phyloP scores from a whole-genome alignment of 257 asterid genomes.

The Avicennia marina region DNA sequence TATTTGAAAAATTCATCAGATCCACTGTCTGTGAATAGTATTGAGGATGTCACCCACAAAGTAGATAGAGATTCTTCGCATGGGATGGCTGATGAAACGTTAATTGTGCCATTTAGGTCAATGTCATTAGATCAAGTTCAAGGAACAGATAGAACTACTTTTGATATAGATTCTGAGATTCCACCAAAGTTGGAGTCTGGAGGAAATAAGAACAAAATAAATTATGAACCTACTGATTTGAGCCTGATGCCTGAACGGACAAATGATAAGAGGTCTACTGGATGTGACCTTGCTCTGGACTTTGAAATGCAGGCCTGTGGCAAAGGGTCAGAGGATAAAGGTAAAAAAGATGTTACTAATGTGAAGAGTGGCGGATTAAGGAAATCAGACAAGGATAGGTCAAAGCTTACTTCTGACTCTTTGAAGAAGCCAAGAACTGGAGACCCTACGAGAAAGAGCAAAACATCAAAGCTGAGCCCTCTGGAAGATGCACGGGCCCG shows the following conservation, averaged over 20 bases:
- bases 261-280: slow-evolving; percentile 47
- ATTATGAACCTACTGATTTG: slow-evolving; percentile 80
- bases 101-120: slow-evolving; percentile 77
- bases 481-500: slow-evolving; percentile 90
- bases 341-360: slow-evolving; percentile 28
- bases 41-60: slow-evolving; percentile 31
- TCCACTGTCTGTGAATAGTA: slow-evolving; percentile 43
- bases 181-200: slow-evolving; percentile 44
- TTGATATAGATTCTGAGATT: slow-evolving; percentile 73
- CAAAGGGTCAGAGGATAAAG: slow-evolving; percentile 40
- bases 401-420: slow-evolving; percentile 45
- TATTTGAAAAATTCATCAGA: slow-evolving; percentile 44
- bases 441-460: slow-evolving; percentile 71
- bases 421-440: slow-evolving; percentile 58
- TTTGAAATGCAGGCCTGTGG: slow-evolving; percentile 73
- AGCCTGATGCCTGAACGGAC: slow-evolving; percentile 81
- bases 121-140: slow-evolving; percentile 52
- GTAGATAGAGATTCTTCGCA: slow-evolving; percentile 40
- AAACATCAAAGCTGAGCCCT: slow-evolving; percentile 65
- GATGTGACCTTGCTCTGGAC: slow-evolving; percentile 63
- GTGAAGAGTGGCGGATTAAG: slow-evolving; percentile 41
- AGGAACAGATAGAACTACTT: slow-evolving; percentile 44
- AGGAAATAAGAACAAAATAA: slow-evolving; percentile 36
- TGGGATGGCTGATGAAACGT: slow-evolving; percentile 68
- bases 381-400: slow-evolving; percentile 55